Conservation (phyloP, 805 yeast species). For the Yamadazyma kitorensis region DNA sequence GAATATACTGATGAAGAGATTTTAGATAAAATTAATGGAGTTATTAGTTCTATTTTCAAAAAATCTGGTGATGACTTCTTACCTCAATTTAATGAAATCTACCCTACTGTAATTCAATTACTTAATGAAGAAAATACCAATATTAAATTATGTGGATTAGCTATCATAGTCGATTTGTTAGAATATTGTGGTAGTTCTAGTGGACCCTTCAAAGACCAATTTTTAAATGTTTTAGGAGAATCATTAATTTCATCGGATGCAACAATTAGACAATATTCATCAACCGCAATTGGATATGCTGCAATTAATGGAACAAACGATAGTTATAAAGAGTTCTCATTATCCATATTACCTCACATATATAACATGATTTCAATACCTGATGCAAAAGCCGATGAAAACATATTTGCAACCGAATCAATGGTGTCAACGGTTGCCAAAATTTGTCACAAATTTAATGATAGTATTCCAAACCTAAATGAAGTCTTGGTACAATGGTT, state of each 20-base stretch:
- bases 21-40: conserved; percentile 79
- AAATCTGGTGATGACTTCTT: conserved; percentile 56
- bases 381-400: conserved; percentile 83
- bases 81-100: conserved; percentile 59
- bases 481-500: conserved; percentile 75
- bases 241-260: conserved; percentile 65
- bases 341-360: conserved; percentile 72
- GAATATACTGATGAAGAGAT: conserved; percentile 91
- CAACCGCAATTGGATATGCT: conserved; percentile 79
- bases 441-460: conserved; percentile 64
- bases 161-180: conserved; percentile 75
- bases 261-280: conserved; percentile 81
- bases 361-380: conserved; percentile 71
- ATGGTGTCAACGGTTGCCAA: conserved; percentile 82
- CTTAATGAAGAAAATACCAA: conserved; percentile 66
- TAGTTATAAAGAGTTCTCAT: conserved; percentile 55
- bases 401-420: conserved; percentile 83
- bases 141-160: conserved; percentile 72
- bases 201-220: conserved; percentile 59
- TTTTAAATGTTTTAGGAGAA: conserved; percentile 62
- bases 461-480: conserved; percentile 57
- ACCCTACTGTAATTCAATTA: conserved; percentile 61
- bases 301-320: conserved; percentile 72
- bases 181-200: conserved; percentile 77
- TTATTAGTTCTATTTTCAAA: conserved; percentile 68